Percentiles rank a stretch among this genome's conserved stretches.
Evolutionary conservation across 192 early-diverging fungal genomes (phyloP).

Genomic region (Gaertneriomyces sp.): DNA sequence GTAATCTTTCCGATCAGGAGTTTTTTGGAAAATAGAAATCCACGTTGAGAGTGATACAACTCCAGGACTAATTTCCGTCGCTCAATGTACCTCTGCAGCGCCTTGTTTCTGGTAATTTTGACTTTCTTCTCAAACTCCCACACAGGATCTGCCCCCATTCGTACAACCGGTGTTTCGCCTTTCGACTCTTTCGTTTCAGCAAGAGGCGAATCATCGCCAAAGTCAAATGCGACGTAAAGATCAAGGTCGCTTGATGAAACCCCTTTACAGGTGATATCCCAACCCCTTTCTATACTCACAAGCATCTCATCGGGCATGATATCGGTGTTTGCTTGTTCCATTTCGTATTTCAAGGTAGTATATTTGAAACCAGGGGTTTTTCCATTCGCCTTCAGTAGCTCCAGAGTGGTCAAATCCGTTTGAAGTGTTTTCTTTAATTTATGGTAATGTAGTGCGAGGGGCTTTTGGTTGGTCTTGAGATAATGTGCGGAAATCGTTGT

Average conservation of each 20-base stretch:
- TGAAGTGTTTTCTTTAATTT: slow-evolving; percentile 56
- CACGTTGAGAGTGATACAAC: slow-evolving; percentile 60
- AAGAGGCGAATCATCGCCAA: slow-evolving; percentile 50
- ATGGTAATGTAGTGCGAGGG: slow-evolving; percentile 50
- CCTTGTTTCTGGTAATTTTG: slow-evolving; percentile 58
- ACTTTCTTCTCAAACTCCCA: slow-evolving; percentile 53
- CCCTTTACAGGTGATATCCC: slow-evolving; percentile 52
- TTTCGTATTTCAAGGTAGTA: slow-evolving; percentile 51
- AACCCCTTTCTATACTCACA: slow-evolving; percentile 54
- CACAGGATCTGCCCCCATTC: slow-evolving; percentile 41
- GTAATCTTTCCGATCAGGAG: slow-evolving; percentile 54
- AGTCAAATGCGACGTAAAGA: slow-evolving; percentile 64
- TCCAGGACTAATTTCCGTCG: slow-evolving; percentile 68
- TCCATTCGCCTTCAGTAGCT: slow-evolving; percentile 35
- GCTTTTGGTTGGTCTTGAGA: slow-evolving; percentile 48
- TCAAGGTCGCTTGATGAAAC: slow-evolving; percentile 57
- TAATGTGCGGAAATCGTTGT: slow-evolving; percentile 38
- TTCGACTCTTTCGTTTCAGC: slow-evolving; percentile 51
- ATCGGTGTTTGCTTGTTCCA: slow-evolving; percentile 48
- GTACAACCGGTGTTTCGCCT: slow-evolving; percentile 55
- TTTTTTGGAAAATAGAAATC: slow-evolving; percentile 42
- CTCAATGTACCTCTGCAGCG: slow-evolving; percentile 63
- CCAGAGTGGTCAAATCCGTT: slow-evolving; percentile 52
- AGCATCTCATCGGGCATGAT: slow-evolving; percentile 67
- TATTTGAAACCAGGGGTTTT: slow-evolving; percentile 58